Conservation (phyloP, 2,329 filamentous ascomycete species). For the Hypoxylon sp. region DNA sequence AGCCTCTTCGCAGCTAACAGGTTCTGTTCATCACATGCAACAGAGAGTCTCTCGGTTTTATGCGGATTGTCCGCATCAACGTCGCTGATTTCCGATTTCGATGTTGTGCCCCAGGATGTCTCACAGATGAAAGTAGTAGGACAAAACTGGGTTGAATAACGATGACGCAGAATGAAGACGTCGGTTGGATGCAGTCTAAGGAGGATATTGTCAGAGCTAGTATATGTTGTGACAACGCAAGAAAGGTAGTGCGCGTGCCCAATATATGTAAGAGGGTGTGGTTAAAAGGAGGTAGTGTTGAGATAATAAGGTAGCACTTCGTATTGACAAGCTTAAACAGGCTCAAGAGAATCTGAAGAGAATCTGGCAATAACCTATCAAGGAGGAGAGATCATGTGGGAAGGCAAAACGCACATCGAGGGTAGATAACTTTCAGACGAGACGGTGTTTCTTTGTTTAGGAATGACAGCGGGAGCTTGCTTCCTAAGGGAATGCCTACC, state of each 20-base stretch:
- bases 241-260: constrained; percentile 39
- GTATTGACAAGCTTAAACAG: constrained; percentile 45
- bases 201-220: constrained; percentile 42
- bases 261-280: constrained; percentile 54
- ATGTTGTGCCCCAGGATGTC: constrained; percentile 36
- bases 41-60: constrained; percentile 17
- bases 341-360: constrained; percentile 37
- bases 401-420: constrained; percentile 50
- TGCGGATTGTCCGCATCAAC: constrained; percentile 27
- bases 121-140: constrained; percentile 36
- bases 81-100: constrained; percentile 40
- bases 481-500: constrained; percentile 49
- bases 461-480: constrained; percentile 50
- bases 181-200: constrained; percentile 37
- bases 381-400: constrained; percentile 44
- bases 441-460: constrained; percentile 54
- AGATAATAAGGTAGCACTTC: constrained; percentile 44
- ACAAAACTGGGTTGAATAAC: constrained; percentile 31
- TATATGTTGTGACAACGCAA: constrained; percentile 43
- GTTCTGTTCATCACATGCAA: constrained; percentile 41
- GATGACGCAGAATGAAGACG: constrained; percentile 32
- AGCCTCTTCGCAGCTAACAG: constrained; percentile 30
- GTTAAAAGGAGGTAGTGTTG: constrained; percentile 43
- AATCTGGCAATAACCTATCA: constrained; percentile 37
- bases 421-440: constrained; percentile 49